These are phyloP conservation scores for Allium cepa DNA, from an alignment of 106 monocot genomes.

Conservation along the genomic window DNA sequence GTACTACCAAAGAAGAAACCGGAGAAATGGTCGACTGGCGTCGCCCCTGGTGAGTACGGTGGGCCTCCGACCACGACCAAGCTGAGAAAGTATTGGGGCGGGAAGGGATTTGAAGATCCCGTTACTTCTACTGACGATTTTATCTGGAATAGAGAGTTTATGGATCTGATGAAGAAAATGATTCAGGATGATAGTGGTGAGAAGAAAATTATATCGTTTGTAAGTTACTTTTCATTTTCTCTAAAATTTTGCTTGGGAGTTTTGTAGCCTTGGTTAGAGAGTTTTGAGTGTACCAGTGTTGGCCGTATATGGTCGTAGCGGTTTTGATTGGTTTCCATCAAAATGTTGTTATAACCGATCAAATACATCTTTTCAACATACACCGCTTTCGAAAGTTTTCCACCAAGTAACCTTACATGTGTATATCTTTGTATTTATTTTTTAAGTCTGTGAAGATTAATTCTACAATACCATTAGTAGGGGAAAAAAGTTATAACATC, in stretches of 20 bases:
- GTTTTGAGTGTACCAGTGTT: neutral
- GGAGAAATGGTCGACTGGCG: slow-evolving; percentile 85
- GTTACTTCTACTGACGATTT: slow-evolving; percentile 82
- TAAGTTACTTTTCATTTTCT: no score
- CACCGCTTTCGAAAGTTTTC: no score
- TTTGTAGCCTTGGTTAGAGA: neutral
- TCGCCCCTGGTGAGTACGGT: slow-evolving; percentile 90
- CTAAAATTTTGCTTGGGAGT: neutral
- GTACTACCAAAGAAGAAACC: slow-evolving; percentile 79
- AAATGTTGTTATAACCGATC: neutral
- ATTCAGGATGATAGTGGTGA: slow-evolving; percentile 17
- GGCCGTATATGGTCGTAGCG: neutral
- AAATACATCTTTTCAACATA: no score
- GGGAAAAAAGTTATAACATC: no score
- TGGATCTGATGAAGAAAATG: slow-evolving; percentile 52
- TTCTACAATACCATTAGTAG: no score
- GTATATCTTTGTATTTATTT: no score
- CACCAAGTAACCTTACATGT: no score
- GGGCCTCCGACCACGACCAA: slow-evolving; percentile 82
- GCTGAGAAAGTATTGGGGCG: slow-evolving; percentile 94
- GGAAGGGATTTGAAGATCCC: slow-evolving; percentile 60
- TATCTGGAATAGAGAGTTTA: slow-evolving; percentile 99
- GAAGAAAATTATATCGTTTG: no score
- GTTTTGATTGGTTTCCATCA: neutral
- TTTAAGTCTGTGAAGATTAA: no score